Evolutionary conservation across 768 basidiomycete genomes (phyloP), one percentile per base, ranked within the genome.

Genomic region (Leccinum subgranulosum): DNA sequence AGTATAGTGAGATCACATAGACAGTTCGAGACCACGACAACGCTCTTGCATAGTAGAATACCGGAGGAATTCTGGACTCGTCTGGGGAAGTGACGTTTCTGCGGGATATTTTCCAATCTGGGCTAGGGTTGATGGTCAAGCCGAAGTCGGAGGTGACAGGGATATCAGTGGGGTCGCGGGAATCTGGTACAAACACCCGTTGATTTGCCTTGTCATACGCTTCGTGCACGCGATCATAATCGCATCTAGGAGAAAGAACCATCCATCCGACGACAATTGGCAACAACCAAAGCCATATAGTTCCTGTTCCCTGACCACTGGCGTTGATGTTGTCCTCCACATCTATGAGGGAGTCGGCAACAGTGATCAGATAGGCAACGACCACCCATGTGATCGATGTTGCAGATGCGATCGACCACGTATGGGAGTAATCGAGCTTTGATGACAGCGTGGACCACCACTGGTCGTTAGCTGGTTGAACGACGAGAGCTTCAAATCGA

Each of bases 271-370:
- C 61, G 8, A 77, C 72, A 3, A 79, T 59, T 0, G 78, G 71
- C 8, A 80, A 36, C 25, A 80, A 67, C 77, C 78, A 81, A 6
- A 79, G 60, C 77, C 77, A 81, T 15, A 74, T 62, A 1, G 74
- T 73, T 6, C 74, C 77, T 8, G 75, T 73, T 19, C 70, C 74
- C 53, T 77, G 69, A 1, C 78, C 77, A 43, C 68, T 75, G 1
- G 69, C 64, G 23, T 72, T 64, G 6, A 77, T 61, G 14, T 64
- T 41, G 7, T 60, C 57, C 9, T 39, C 36, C 5, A 71, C 51
- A 27, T 53, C 60, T 21, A 55, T 59, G 45, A 63, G 54, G 14
- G 64, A 67, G 31, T 62, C 55, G 2, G 51, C 41, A 19, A 67
- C 62, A 3, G 59, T 66, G 7, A 66, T 49, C 21, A 67, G 31